Evolutionary conservation across 169 alveolate genomes (phyloP).

Genomic region (Babesia ovis): DNA sequence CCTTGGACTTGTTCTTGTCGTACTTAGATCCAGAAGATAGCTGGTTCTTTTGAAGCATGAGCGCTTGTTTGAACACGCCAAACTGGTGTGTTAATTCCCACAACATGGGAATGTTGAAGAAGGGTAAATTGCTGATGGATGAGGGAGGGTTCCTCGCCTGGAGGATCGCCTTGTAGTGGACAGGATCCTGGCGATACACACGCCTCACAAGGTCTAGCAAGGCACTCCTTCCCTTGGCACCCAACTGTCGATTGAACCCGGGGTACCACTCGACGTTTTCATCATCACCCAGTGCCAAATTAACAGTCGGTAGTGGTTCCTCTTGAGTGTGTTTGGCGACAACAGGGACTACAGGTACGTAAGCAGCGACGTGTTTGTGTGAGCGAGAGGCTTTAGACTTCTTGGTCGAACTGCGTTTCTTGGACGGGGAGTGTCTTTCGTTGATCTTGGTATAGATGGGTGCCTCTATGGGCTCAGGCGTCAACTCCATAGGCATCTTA

Average conservation of each 20-base stretch:
- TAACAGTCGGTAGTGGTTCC: not conserved
- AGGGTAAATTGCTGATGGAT: constrained; percentile 77
- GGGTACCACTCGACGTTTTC: constrained; percentile 67
- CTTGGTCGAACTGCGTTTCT: not conserved
- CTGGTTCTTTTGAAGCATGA: constrained; percentile 61
- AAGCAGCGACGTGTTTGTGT: not conserved
- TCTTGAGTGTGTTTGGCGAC: not conserved
- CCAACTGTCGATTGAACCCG: constrained; percentile 73
- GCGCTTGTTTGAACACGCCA: constrained; percentile 78
- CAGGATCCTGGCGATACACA: constrained; percentile 75
- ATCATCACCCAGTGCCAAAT: not conserved
- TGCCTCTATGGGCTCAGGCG: constrained; percentile 6
- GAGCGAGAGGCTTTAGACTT: constrained; percentile 2
- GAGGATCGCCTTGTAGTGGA: constrained; percentile 70
- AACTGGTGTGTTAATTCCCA: constrained; percentile 81
- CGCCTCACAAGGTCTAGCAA: constrained; percentile 72
- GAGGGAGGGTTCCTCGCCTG: constrained; percentile 75
- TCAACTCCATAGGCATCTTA: constrained; percentile 3
- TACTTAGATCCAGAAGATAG: not conserved
- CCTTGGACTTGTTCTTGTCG: not conserved
- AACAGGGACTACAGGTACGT: not conserved
- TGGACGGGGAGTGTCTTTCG: not conserved
- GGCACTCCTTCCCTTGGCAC: constrained; percentile 79
- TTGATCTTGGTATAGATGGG: constrained; percentile 3
- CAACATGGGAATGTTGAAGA: constrained; percentile 76